Conservation (phyloP, 768 basidiomycete genomes). For the Auricularia sp. region DNA sequence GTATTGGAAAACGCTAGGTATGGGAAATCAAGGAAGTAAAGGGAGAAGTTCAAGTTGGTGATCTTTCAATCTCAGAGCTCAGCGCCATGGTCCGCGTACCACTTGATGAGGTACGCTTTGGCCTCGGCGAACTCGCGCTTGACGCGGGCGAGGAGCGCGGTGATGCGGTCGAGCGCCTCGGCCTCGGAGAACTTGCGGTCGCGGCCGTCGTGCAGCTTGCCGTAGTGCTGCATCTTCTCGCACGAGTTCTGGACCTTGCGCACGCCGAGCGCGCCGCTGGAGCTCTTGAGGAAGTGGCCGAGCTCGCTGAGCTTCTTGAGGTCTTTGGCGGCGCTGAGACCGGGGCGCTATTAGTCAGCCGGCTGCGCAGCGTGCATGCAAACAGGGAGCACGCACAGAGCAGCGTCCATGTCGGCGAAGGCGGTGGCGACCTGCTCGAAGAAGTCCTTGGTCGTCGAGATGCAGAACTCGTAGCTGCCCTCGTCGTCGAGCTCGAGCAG, state of each 20-base stretch:
- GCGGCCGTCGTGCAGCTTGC: slow-evolving; percentile 49
- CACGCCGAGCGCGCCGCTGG: slow-evolving; percentile 87
- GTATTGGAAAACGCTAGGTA: no score
- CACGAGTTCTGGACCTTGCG: slow-evolving; percentile 72
- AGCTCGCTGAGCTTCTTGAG: slow-evolving; percentile 56
- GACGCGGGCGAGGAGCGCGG: slow-evolving; percentile 42
- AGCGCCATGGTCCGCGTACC: slow-evolving; percentile 28
- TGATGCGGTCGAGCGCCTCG: slow-evolving; percentile 52
- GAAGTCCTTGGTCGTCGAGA: slow-evolving; percentile 68
- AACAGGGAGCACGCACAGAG: slow-evolving; percentile 48
- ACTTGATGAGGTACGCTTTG: slow-evolving; percentile 52
- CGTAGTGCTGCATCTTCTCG: slow-evolving; percentile 86
- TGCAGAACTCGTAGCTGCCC: slow-evolving; percentile 65
- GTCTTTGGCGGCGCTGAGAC: slow-evolving; percentile 42
- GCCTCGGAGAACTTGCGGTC: slow-evolving; percentile 27
- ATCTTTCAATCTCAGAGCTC: background rate
- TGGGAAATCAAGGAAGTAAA: no score
- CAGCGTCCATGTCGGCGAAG: slow-evolving; percentile 66
- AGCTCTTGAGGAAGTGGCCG: slow-evolving; percentile 96
- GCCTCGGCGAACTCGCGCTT: slow-evolving; percentile 62
- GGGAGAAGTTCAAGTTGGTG: no score
- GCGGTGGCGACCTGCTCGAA: slow-evolving; percentile 70
- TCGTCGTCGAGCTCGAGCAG: slow-evolving; percentile 88
- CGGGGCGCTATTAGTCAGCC: background rate
- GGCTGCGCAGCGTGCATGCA: no score